A percentile compares a stretch with the other conserved stretches of the same genome.
phyloP scores from a whole-genome alignment of 2,329 filamentous ascomycete species.

The Pyricularia pennisetigena region DNA sequence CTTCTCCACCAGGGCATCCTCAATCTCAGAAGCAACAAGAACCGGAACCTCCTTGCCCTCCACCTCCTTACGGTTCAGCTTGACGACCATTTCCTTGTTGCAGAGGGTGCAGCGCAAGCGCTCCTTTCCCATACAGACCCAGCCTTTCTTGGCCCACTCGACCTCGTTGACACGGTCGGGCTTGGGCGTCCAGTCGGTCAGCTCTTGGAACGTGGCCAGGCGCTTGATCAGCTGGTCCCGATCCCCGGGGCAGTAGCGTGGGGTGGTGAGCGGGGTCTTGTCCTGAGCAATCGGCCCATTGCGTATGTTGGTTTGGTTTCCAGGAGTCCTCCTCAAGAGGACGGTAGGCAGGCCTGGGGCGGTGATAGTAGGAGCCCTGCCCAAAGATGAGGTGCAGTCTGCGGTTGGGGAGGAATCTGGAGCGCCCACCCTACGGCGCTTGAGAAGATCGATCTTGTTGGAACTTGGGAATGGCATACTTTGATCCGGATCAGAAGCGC shows the following conservation, averaged over 20 bases:
- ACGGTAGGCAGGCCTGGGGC: conserved; percentile 17
- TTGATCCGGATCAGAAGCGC: conserved; percentile 4
- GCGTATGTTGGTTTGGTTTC: conserved; percentile 3
- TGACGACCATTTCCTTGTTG: conserved; percentile 73
- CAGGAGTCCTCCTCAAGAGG: conserved; percentile 29
- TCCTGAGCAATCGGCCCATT: conserved; percentile 13
- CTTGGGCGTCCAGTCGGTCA: conserved; percentile 91
- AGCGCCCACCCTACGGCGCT: conserved; percentile 41
- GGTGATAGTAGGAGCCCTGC: conserved; percentile 23
- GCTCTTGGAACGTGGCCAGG: conserved; percentile 79
- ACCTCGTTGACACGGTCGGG: conserved; percentile 79
- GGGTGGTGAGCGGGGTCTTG: conserved; percentile 20
- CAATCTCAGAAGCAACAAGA: conserved; percentile 50
- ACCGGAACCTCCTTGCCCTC: conserved; percentile 45
- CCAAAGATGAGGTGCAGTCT: conserved; percentile 6
- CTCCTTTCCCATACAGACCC: conserved; percentile 76
- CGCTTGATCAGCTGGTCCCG: conserved; percentile 72
- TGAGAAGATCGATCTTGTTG: conserved; percentile 29
- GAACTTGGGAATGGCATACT: background rate
- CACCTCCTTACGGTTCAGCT: conserved; percentile 52
- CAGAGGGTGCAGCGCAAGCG: conserved; percentile 81
- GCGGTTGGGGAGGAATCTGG: conserved; percentile 19
- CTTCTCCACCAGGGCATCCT: conserved; percentile 62
- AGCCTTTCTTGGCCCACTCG: conserved; percentile 89
- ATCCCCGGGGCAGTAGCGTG: conserved; percentile 80